Evolutionary conservation across 805 yeast species (phyloP).

Genomic region (Lipomyces kockii): DNA sequence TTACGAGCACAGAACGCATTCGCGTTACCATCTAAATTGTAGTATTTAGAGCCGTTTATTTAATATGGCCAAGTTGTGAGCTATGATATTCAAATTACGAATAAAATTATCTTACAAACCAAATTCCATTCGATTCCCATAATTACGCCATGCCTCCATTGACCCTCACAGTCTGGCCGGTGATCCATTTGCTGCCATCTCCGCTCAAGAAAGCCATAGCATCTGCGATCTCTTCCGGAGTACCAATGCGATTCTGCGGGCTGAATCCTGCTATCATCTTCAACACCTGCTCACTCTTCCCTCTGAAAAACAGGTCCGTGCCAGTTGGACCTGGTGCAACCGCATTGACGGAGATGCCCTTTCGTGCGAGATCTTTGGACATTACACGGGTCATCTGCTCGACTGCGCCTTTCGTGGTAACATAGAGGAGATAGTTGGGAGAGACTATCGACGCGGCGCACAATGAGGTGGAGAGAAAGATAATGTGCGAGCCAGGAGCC

Average conservation of each 20-base stretch:
- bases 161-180: constrained; percentile 57
- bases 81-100: no score
- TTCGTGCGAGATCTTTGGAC: constrained; percentile 53
- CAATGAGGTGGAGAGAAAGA: neutral
- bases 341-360: constrained; percentile 53
- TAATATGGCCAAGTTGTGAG: no score
- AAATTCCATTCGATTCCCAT: no score
- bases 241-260: constrained; percentile 55
- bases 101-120: no score
- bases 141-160: constrained; percentile 54
- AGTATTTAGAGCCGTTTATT: no score
- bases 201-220: constrained; percentile 54
- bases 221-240: constrained; percentile 54
- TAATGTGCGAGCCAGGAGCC: neutral
- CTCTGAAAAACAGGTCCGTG: neutral
- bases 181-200: constrained; percentile 56
- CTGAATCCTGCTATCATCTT: constrained; percentile 42
- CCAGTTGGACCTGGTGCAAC: constrained; percentile 52
- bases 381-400: constrained; percentile 55
- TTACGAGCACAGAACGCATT: no score
- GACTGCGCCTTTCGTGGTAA: constrained; percentile 62
- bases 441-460: constrained; percentile 39
- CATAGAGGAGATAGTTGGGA: constrained; percentile 57
- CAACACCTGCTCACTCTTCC: constrained; percentile 41
- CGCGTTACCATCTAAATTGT: no score